Percentiles rank a stretch among this genome's conserved stretches.
Conservation (phyloP, 441 rosid species). For the Manihot esculenta region DNA sequence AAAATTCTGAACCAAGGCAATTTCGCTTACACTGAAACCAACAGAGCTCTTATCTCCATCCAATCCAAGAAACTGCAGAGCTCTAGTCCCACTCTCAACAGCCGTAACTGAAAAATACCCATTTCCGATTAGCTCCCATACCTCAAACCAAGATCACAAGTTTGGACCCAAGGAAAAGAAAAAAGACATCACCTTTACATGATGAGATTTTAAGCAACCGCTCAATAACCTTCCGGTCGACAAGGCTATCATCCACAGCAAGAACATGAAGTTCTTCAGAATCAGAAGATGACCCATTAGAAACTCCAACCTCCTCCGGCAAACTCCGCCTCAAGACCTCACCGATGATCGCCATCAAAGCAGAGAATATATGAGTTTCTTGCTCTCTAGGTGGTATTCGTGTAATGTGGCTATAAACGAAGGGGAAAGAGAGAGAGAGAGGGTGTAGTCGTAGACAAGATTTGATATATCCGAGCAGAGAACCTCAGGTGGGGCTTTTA, state of each 20-base stretch:
- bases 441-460: neutral
- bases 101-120: constrained; percentile 62
- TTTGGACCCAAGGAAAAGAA: neutral
- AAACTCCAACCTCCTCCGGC: constrained; percentile 24
- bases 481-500: neutral
- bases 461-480: neutral
- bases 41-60: constrained; percentile 64
- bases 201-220: constrained; percentile 69
- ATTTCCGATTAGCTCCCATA: constrained; percentile 7
- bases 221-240: constrained; percentile 79
- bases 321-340: constrained; percentile 38
- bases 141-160: neutral
- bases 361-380: neutral
- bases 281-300: constrained; percentile 27
- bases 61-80: constrained; percentile 90
- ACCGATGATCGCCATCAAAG: constrained; percentile 39
- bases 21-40: constrained; percentile 51
- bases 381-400: neutral
- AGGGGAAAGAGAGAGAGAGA: neutral
- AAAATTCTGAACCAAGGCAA: no score
- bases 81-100: constrained; percentile 86
- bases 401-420: neutral
- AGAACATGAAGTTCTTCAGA: constrained; percentile 83
- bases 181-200: constrained; percentile 52
- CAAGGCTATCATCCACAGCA: constrained; percentile 83